These are phyloP conservation scores for Botrytis cinerea DNA, from an alignment of 2,329 filamentous ascomycete species.

Conservation along the genomic window DNA sequence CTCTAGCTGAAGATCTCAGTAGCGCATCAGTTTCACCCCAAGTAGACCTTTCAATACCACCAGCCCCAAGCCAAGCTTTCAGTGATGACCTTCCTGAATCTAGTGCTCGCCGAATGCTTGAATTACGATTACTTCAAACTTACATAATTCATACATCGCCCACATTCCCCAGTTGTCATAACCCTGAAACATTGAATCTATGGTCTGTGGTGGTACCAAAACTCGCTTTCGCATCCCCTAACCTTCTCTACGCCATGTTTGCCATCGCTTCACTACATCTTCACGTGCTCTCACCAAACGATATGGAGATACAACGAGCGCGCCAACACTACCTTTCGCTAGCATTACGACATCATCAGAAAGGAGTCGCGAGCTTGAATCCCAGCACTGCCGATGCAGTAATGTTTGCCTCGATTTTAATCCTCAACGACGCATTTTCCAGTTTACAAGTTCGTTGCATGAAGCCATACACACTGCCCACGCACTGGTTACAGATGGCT, in stretches of 20 bases:
- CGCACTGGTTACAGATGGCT: conserved; percentile 28
- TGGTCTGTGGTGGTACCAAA: conserved; percentile 29
- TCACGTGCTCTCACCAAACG: conserved; percentile 22
- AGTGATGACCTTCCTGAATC: conserved; percentile 25
- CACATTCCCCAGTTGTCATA: conserved; percentile 24
- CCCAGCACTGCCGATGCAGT: conserved; percentile 27
- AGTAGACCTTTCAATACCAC: conserved; percentile 12
- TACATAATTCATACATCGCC: conserved; percentile 25
- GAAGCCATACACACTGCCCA: conserved; percentile 30
- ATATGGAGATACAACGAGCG: conserved; percentile 26
- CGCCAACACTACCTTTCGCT: conserved; percentile 27
- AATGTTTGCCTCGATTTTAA: conserved; percentile 27
- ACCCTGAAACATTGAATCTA: conserved; percentile 17
- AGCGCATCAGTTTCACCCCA: conserved; percentile 8
- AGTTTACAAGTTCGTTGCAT: conserved; percentile 28
- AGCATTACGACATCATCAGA: conserved; percentile 28
- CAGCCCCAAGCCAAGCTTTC: conserved; percentile 12
- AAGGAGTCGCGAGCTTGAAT: conserved; percentile 24
- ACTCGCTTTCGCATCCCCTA: conserved; percentile 25
- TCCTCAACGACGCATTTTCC: conserved; percentile 29
- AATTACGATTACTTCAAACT: conserved; percentile 29
- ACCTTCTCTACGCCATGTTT: conserved; percentile 29
- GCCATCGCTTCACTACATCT: conserved; percentile 29
- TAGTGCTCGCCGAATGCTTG: conserved; percentile 27
- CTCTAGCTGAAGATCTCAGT: conserved; percentile 16